Evolutionary conservation across 2,329 filamentous ascomycete genomes (phyloP).

Genomic region (Penicillium nordicum): DNA sequence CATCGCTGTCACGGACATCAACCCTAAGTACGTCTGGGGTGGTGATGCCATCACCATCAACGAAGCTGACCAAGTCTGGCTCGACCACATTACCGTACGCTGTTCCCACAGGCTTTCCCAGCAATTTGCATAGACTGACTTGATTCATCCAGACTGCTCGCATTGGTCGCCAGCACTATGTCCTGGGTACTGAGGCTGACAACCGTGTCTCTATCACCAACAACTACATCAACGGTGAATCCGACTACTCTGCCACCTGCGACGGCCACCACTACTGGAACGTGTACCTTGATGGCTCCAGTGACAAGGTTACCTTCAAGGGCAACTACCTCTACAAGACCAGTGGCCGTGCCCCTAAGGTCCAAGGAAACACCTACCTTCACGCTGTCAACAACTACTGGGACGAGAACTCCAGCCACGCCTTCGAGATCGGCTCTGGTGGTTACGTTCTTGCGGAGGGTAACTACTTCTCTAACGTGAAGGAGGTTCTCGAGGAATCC

Average conservation of each 20-base stretch:
- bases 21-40: conserved; percentile 11
- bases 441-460: conserved; percentile 1
- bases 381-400: conserved; percentile 12
- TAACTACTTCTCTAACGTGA: conserved; percentile 4
- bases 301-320: conserved; percentile 10
- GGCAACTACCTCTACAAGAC: conserved; percentile 13
- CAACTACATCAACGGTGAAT: conserved; percentile 10
- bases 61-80: conserved; percentile 4
- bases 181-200: conserved; percentile 6
- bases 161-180: conserved; percentile 10
- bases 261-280: conserved; percentile 12
- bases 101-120: not conserved
- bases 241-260: conserved; percentile 7
- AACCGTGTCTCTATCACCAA: conserved; percentile 10
- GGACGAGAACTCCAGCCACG: conserved; percentile 3
- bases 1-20: conserved; percentile 10
- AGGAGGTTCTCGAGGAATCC: not conserved
- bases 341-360: conserved; percentile 5
- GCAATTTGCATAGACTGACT: not conserved
- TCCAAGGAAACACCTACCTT: conserved; percentile 5
- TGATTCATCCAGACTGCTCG: conserved; percentile 4
- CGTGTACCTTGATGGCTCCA: conserved; percentile 6
- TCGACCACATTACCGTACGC: conserved; percentile 10
- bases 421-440: conserved; percentile 4
- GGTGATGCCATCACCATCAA: conserved; percentile 11